Percentiles rank a stretch among this genome's conserved stretches.
Conservation (phyloP, 768 basidiomycete species). For the Amanita molliuscula region DNA sequence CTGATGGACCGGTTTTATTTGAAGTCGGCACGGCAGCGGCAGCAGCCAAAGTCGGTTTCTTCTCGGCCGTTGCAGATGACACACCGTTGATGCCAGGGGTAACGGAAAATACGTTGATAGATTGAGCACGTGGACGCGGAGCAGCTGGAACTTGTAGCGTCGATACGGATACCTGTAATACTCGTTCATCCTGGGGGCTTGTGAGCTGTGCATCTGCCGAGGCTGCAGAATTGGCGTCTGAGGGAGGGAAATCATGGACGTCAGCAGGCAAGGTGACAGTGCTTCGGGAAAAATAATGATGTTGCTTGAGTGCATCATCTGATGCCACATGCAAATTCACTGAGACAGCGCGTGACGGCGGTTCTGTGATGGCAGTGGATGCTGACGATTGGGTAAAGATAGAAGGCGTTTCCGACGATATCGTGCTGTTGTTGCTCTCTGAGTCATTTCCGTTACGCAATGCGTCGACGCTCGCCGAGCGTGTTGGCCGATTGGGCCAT, state of each 20-base stretch:
- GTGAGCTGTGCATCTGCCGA: neutral
- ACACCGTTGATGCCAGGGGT: neutral
- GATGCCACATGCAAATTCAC: conserved; percentile 18
- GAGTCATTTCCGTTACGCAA: conserved; percentile 18
- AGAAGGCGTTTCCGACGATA: conserved; percentile 34
- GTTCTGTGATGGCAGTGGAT: conserved; percentile 37
- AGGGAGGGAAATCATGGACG: conserved; percentile 1
- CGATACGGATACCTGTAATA: conserved; percentile 2
- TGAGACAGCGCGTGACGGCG: conserved; percentile 32
- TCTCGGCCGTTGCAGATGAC: neutral
- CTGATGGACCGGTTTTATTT: neutral
- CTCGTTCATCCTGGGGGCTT: conserved; percentile 14
- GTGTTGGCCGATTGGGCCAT: conserved; percentile 4
- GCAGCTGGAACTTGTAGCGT: conserved; percentile 1
- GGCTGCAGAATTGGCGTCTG: neutral
- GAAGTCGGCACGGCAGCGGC: neutral
- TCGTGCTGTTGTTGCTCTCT: conserved; percentile 25
- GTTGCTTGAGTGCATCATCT: conserved; percentile 15
- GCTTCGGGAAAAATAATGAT: conserved; percentile 18
- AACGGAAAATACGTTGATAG: neutral
- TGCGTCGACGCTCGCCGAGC: conserved; percentile 22
- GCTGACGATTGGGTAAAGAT: conserved; percentile 32
- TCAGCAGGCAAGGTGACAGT: conserved; percentile 26
- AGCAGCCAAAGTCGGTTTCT: neutral
- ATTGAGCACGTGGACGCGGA: conserved; percentile 4